These are phyloP conservation scores for Xylaria sp. DNA, from an alignment of 495 filamentous ascomycete species.

Conservation along the genomic window DNA sequence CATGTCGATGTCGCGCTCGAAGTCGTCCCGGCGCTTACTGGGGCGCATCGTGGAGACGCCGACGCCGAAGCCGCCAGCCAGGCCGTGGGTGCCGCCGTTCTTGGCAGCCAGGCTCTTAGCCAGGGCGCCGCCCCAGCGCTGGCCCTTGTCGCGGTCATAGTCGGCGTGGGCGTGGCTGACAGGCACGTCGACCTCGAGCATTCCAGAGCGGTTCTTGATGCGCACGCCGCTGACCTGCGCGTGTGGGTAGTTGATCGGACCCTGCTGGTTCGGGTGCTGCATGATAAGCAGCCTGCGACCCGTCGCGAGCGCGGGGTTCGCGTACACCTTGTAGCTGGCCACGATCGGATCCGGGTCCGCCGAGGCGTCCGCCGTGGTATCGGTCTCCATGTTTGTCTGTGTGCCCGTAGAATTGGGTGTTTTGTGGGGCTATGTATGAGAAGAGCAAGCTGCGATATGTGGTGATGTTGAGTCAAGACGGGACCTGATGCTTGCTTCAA, in stretches of 20 bases:
- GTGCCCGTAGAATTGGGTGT: background rate
- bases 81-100: slow-evolving; percentile 54
- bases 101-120: slow-evolving; percentile 51
- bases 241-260: slow-evolving; percentile 40
- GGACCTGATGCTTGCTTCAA: background rate
- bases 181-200: slow-evolving; percentile 58
- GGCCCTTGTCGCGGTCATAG: slow-evolving; percentile 57
- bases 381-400: slow-evolving; percentile 14
- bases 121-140: slow-evolving; percentile 52
- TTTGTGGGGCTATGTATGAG: background rate
- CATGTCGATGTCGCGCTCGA: slow-evolving; percentile 40
- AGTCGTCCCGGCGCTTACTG: slow-evolving; percentile 37
- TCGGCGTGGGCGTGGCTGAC: slow-evolving; percentile 43
- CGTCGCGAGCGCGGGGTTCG: slow-evolving; percentile 50
- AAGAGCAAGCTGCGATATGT: background rate
- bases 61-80: slow-evolving; percentile 56
- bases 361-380: slow-evolving; percentile 21
- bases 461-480: background rate
- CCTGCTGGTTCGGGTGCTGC: slow-evolving; percentile 50
- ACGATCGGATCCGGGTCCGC: slow-evolving; percentile 55
- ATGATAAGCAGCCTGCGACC: slow-evolving; percentile 54
- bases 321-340: slow-evolving; percentile 56
- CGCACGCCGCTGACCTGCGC: slow-evolving; percentile 45
- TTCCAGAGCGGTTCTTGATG: slow-evolving; percentile 52
- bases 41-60: slow-evolving; percentile 38